Evolutionary conservation across 2,329 filamentous ascomycete species (phyloP).

Genomic region (Didymella pomorum): DNA sequence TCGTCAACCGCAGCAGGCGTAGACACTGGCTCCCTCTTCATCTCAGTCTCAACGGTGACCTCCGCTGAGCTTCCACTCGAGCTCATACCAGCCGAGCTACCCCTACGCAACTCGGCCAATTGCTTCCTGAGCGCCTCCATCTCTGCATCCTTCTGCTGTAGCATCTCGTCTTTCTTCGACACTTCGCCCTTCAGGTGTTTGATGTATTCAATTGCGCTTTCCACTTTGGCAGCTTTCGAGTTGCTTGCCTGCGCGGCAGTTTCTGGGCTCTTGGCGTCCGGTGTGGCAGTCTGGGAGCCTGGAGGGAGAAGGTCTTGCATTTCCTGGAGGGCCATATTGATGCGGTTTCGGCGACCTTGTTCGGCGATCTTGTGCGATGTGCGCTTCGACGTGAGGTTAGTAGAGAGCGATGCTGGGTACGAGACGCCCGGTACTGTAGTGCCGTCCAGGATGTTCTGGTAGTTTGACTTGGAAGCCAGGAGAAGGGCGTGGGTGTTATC

Average conservation of each 20-base stretch:
- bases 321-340: conserved; percentile 91
- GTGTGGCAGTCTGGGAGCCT: conserved; percentile 39
- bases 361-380: conserved; percentile 98
- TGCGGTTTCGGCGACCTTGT: conserved; percentile 91
- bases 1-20: conserved; percentile 15
- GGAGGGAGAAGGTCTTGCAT: conserved; percentile 86
- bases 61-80: not conserved
- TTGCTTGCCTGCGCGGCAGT: conserved; percentile 47
- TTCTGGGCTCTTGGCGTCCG: conserved; percentile 49
- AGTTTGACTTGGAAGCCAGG: conserved; percentile 94
- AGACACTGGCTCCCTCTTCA: conserved; percentile 14
- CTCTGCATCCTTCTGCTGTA: conserved; percentile 71
- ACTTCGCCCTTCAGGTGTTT: conserved; percentile 80
- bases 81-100: conserved; percentile 24
- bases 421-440: conserved; percentile 88
- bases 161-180: conserved; percentile 67
- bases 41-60: not conserved
- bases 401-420: conserved; percentile 89
- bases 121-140: conserved; percentile 61
- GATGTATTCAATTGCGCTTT: conserved; percentile 95
- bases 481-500: conserved; percentile 73
- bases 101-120: conserved; percentile 51
- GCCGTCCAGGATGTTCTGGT: conserved; percentile 95
- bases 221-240: conserved; percentile 97
- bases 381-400: conserved; percentile 92